phyloP scores from a whole-genome alignment of 2,329 filamentous ascomycete species.

The Fusarium staphyleae region DNA sequence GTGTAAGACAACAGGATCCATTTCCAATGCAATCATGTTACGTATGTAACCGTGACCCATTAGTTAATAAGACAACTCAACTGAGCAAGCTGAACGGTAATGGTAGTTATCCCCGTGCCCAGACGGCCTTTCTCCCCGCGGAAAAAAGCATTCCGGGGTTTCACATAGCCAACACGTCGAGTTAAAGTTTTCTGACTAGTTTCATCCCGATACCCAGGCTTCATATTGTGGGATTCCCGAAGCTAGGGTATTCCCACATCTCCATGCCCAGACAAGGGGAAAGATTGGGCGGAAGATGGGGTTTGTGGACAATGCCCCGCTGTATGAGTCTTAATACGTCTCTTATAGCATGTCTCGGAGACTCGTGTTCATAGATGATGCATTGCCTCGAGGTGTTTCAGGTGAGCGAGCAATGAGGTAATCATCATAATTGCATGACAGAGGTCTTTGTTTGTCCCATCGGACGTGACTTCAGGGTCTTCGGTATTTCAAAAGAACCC shows the following conservation, averaged over 20 bases:
- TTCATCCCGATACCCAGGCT: constrained; percentile 1
- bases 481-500: too few relatives aligned
- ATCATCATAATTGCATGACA: too few relatives aligned
- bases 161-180: background rate
- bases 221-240: background rate
- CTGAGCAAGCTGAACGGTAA: background rate
- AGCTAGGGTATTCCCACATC: background rate
- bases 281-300: background rate
- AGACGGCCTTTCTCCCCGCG: too few relatives aligned
- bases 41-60: background rate
- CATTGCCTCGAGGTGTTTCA: constrained; percentile 7
- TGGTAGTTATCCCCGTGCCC: too few relatives aligned
- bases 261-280: background rate
- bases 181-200: constrained; percentile 21
- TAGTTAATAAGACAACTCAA: background rate
- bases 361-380: too few relatives aligned
- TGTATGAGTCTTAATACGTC: background rate
- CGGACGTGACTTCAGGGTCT: too few relatives aligned
- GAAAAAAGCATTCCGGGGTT: constrained; percentile 13
- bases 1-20: background rate
- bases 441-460: too few relatives aligned
- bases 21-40: background rate
- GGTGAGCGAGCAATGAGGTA: too few relatives aligned
- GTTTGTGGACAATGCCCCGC: background rate
- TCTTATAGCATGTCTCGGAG: background rate